Conservation (phyloP, 78 protist genomes). For the Guillardia theta region DNA sequence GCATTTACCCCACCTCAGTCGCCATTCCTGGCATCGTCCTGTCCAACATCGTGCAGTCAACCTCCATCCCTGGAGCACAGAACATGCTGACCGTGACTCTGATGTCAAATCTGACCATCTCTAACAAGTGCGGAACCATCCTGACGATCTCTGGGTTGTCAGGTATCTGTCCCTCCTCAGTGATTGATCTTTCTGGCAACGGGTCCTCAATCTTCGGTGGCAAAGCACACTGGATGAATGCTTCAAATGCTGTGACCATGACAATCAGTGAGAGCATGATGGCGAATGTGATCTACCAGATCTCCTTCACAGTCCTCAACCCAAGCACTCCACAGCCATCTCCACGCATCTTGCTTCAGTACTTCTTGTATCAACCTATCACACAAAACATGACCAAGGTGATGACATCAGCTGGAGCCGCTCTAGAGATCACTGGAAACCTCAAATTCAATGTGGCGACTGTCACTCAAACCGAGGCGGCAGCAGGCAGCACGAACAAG, state of each 20-base stretch:
- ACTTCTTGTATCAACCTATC: not conserved
- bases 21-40: not conserved
- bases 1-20: not conserved
- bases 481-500: not conserved
- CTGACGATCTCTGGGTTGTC: not conserved
- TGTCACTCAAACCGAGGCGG: not conserved
- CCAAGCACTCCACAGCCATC: not conserved
- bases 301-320: not conserved
- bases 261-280: not conserved
- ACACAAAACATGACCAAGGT: not conserved
- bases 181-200: not conserved
- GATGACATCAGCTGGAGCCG: not conserved
- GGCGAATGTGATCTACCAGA: no score
- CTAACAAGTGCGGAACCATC: not conserved
- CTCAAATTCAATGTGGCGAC: not conserved
- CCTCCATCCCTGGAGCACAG: not conserved
- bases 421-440: not conserved
- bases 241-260: not conserved
- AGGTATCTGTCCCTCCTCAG: not conserved
- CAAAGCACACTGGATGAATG: not conserved
- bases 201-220: not conserved
- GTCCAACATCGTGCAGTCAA: not conserved
- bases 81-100: not conserved
- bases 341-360: no score
- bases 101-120: not conserved